A percentile compares a stretch with the other conserved stretches of the same genome.
Evolutionary conservation across 1,284 basidiomycete species (phyloP).

Genomic region (Heterobasidion irregulare): DNA sequence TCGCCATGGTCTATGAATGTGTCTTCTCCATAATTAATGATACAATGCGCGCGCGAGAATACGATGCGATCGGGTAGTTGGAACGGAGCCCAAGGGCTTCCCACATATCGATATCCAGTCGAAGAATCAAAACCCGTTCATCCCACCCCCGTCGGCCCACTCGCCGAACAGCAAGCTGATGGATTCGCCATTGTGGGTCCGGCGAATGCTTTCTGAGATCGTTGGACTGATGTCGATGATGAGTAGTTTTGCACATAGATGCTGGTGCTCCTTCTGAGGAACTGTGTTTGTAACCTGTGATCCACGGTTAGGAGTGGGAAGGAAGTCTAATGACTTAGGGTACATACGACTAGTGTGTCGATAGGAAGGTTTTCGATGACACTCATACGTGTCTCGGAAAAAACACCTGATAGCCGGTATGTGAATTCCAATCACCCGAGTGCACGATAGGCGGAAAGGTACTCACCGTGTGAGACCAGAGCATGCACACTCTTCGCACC

Average conservation of each 20-base stretch:
- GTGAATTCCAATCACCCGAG: conserved; percentile 1
- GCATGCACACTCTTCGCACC: conserved; percentile 88
- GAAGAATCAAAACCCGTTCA: conserved; percentile 7
- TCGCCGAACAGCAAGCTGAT: conserved; percentile 79
- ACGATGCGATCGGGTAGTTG: no score
- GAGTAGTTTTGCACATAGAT: conserved; percentile 51
- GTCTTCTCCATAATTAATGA: neutral
- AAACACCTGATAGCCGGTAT: conserved; percentile 49
- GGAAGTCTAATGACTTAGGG: neutral
- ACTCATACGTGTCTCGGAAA: conserved; percentile 81
- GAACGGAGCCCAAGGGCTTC: no score
- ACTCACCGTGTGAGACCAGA: conserved; percentile 84
- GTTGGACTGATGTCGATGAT: conserved; percentile 86
- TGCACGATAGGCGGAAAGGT: conserved; percentile 4
- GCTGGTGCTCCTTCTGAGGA: conserved; percentile 52
- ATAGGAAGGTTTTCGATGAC: conserved; percentile 76
- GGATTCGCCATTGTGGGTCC: conserved; percentile 95
- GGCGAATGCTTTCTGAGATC: conserved; percentile 91
- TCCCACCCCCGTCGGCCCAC: conserved; percentile 42
- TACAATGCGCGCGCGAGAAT: neutral
- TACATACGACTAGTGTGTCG: conserved; percentile 80
- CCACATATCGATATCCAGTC: no score
- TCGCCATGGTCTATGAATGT: neutral
- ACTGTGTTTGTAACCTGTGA: conserved; percentile 74
- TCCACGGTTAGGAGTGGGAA: conserved; percentile 21